Conservation (phyloP, 108 stramenopile genomes). For the Discostella pseudostelligera region DNA sequence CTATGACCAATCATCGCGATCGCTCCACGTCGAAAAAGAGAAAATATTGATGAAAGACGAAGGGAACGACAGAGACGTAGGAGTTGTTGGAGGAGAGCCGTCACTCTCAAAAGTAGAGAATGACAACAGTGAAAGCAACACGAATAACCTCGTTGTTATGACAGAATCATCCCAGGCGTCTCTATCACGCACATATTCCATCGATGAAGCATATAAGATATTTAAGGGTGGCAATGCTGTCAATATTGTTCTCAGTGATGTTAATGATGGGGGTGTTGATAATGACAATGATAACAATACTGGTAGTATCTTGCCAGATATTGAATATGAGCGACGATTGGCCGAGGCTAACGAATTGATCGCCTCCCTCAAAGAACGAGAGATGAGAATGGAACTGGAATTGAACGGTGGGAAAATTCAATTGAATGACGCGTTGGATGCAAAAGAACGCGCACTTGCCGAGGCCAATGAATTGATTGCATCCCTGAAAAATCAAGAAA, state of each 20-base stretch:
- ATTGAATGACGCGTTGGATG: no score
- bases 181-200: neutral
- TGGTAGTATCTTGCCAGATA: neutral
- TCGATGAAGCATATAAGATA: neutral
- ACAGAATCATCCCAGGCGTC: no score
- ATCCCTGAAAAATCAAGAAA: neutral
- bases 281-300: neutral
- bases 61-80: no score
- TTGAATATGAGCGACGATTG: constrained; percentile 17
- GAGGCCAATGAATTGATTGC: neutral
- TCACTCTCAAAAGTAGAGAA: no score
- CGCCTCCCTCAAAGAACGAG: neutral
- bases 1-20: no score
- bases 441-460: constrained; percentile 13
- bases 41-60: no score
- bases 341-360: neutral
- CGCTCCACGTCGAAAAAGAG: no score
- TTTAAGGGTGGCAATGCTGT: neutral
- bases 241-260: neutral
- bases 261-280: neutral
- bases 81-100: no score
- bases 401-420: no score
- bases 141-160: no score
- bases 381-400: neutral
- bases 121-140: no score